Percentiles rank a stretch among this genome's conserved stretches.
These are phyloP conservation scores for Paxillus ammoniavirescens DNA, from an alignment of 768 basidiomycete genomes.

Conservation along the genomic window DNA sequence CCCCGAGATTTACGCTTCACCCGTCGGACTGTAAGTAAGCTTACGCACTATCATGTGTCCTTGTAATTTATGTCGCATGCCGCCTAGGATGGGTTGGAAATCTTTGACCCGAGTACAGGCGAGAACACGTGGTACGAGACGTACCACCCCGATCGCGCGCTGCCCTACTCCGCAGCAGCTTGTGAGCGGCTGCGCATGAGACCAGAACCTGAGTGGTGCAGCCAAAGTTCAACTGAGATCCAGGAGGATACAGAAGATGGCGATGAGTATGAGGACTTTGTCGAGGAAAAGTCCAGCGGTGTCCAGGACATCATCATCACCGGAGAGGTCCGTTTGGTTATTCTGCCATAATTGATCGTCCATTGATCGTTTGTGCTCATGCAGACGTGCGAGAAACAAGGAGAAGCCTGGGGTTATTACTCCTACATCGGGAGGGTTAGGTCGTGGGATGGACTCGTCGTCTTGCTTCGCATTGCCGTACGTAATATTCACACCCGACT, in stretches of 20 bases:
- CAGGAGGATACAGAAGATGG: constrained; percentile 26
- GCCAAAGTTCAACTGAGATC: constrained; percentile 17
- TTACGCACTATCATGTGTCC: background rate
- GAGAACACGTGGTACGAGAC: constrained; percentile 45
- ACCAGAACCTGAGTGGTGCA: constrained; percentile 21
- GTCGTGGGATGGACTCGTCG: constrained; percentile 50
- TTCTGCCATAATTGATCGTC: background rate
- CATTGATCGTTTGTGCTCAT: constrained; percentile 2
- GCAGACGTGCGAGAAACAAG: constrained; percentile 43
- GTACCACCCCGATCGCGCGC: constrained; percentile 37
- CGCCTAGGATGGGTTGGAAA: constrained; percentile 40
- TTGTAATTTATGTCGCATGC: constrained; percentile 10
- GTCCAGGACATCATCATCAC: constrained; percentile 53
- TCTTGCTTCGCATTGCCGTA: constrained; percentile 46
- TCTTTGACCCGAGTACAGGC: constrained; percentile 40
- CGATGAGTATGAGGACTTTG: constrained; percentile 40
- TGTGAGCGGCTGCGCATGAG: constrained; percentile 25
- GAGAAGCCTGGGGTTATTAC: constrained; percentile 50
- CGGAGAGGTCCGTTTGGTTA: constrained; percentile 40
- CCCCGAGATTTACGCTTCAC: constrained; percentile 37
- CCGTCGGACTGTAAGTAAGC: constrained; percentile 32
- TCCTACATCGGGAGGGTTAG: constrained; percentile 47
- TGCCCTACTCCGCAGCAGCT: constrained; percentile 36
- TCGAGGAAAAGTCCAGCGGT: constrained; percentile 38
- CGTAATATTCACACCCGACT: constrained; percentile 14